Conservation (phyloP, 2,329 filamentous ascomycete genomes). For the Fusarium devonianum region DNA sequence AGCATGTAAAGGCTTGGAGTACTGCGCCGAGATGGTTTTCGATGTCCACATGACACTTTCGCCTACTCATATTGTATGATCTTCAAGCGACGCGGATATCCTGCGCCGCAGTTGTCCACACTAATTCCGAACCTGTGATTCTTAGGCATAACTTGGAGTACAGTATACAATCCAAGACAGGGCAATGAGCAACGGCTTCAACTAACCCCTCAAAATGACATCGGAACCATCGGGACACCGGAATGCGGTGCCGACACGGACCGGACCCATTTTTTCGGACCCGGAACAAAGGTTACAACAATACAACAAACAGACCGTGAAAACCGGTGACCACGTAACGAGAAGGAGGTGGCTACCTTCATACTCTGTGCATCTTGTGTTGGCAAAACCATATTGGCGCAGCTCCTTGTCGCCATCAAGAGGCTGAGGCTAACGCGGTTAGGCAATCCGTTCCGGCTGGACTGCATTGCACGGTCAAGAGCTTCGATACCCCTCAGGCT, state of each 20-base stretch:
- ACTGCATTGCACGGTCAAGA: slow-evolving; percentile 6
- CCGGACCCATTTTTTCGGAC: slow-evolving; percentile 25
- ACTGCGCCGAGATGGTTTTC: no score
- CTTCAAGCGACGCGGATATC: no score
- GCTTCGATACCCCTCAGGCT: slow-evolving; percentile 13
- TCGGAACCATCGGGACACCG: slow-evolving; percentile 6
- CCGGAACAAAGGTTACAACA: slow-evolving; percentile 16
- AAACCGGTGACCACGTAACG: slow-evolving; percentile 11
- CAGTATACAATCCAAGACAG: no score
- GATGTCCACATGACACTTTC: no score
- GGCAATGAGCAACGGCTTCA: no score
- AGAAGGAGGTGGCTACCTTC: slow-evolving; percentile 21
- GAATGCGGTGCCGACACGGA: slow-evolving; percentile 5
- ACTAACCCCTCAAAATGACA: not conserved
- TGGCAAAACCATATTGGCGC: slow-evolving; percentile 27
- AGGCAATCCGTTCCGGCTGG: slow-evolving; percentile 5
- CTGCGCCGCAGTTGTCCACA: no score
- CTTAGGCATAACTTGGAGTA: no score
- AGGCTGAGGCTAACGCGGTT: slow-evolving; percentile 26
- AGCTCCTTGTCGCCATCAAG: slow-evolving; percentile 22
- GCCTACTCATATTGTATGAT: no score
- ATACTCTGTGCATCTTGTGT: slow-evolving; percentile 6
- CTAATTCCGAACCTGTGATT: no score
- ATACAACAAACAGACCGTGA: slow-evolving; percentile 3
- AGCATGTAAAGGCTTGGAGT: no score